These are phyloP conservation scores for Naematelia encephala DNA, from an alignment of 768 basidiomycete species.

Conservation along the genomic window DNA sequence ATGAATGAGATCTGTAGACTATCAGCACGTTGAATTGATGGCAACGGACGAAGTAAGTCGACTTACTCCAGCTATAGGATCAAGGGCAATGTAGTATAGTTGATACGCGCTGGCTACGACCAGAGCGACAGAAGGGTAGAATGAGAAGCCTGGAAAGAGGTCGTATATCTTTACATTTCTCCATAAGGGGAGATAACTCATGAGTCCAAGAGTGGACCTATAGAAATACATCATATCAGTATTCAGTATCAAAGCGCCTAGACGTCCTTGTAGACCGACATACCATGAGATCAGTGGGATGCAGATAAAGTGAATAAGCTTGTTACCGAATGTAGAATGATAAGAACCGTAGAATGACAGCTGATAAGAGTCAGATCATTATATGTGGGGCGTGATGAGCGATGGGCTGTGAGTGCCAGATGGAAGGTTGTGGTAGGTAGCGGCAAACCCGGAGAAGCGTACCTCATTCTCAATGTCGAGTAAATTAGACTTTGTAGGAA, in stretches of 20 bases:
- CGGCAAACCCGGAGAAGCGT: constrained; percentile 3
- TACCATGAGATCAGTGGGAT: constrained; percentile 83
- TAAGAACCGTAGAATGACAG: constrained; percentile 91
- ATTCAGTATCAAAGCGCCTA: too few species aligned
- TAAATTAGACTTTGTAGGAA: constrained; percentile 5
- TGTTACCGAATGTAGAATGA: constrained; percentile 76
- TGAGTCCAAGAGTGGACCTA: constrained; percentile 26
- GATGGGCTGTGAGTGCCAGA: too few species aligned
- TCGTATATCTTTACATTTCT: constrained; percentile 3
- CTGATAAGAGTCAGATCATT: constrained; percentile 52
- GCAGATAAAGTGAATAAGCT: constrained; percentile 78
- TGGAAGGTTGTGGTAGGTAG: too few species aligned
- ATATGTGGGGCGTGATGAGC: background rate
- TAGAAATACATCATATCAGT: too few species aligned
- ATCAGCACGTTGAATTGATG: constrained; percentile 1
- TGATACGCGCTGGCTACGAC: constrained; percentile 62
- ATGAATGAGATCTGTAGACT: constrained; percentile 67
- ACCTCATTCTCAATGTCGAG: constrained; percentile 36
- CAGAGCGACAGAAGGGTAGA: constrained; percentile 68
- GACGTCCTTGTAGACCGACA: constrained; percentile 8
- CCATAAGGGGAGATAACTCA: constrained; percentile 24
- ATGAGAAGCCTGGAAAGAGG: constrained; percentile 53
- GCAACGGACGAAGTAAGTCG: too few species aligned
- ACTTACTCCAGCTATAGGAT: constrained; percentile 76
- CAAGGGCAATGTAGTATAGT: constrained; percentile 73